Evolutionary conservation across 75 land plant species (phyloP), one percentile per base, ranked within the genome.

Genomic region (Larix kaempferi): DNA sequence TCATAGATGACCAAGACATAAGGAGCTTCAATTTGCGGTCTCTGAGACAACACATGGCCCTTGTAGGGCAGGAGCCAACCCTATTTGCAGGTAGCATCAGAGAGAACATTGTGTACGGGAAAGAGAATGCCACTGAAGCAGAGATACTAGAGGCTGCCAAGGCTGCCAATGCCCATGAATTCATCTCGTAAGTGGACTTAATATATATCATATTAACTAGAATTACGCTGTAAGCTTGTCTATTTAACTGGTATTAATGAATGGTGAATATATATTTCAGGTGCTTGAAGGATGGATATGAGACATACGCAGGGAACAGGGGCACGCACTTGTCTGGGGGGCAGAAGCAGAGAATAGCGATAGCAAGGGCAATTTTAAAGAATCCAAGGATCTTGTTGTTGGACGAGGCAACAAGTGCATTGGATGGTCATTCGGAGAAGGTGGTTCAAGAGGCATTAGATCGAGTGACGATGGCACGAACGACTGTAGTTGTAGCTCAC

Each of bases 401-500:
- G 74, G 91, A 89, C 29, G 91, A 89, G 80, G 91, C 91, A 7
- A 89, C 91, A 0, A 89, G 91, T 77, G 88, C 93, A 10, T 84
- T 89, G 26, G 93, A 91, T 81, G 82, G 76, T n/a, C 87, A 87
- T 39, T 89, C 91, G 4, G 93, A 89, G 86, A 87, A 85, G 76
- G 82, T 85, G 23, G 93, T 91, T 29, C 33, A 29, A 29, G 33
- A 29, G 33, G 33, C 33, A 1, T 29, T 29, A 29, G 27, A 91
- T 16, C 65, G 86, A 26, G 82, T 87, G 29, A 91, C 87, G 91
- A 82, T 82, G 27, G 91, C 89, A 67, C 72, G 91, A 49, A 91
- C 93, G 3, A 91, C 89, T 26, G n/a, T 91, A 7, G 85, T 91
- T 75, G 84, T 91, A 52, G 93, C 93, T 0, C 93, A 91, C 63